phyloP scores from a whole-genome alignment of 2,329 filamentous ascomycete species.

The Neospermospora avenae region DNA sequence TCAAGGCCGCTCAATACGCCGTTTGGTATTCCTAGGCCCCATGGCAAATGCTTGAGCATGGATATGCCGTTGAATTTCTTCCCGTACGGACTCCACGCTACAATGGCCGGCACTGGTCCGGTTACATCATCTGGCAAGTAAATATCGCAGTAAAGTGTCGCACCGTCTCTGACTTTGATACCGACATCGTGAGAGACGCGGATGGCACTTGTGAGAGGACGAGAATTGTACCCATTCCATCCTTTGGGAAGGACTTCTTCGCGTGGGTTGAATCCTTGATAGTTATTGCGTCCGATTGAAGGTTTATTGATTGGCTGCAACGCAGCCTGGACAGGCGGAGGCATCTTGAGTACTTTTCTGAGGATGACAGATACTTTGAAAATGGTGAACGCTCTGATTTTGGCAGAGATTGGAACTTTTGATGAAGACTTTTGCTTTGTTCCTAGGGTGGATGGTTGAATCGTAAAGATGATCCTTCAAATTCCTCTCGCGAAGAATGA shows the following conservation, averaged over 20 bases:
- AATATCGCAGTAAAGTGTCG: conserved; percentile 25
- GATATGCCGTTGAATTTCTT: conserved; percentile 15
- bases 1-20: neutral
- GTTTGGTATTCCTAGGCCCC: conserved; percentile 3
- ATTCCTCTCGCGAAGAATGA: no score
- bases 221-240: conserved; percentile 5
- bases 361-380: neutral
- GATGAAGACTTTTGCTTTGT: no score
- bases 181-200: conserved; percentile 16
- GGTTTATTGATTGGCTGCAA: neutral
- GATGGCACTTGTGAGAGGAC: neutral
- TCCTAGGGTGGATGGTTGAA: no score
- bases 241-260: conserved; percentile 6
- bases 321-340: conserved; percentile 5
- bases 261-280: conserved; percentile 1
- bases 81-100: conserved; percentile 29
- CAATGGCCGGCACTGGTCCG: conserved; percentile 20
- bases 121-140: conserved; percentile 19
- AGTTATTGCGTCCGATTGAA: conserved; percentile 1
- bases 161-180: conserved; percentile 27
- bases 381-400: no score
- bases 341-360: neutral
- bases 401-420: no score
- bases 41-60: conserved; percentile 10
- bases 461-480: no score